These are phyloP conservation scores for Polytrichum formosum DNA, from an alignment of 225 moss, liverwort and hornwort species.

Conservation along the genomic window DNA sequence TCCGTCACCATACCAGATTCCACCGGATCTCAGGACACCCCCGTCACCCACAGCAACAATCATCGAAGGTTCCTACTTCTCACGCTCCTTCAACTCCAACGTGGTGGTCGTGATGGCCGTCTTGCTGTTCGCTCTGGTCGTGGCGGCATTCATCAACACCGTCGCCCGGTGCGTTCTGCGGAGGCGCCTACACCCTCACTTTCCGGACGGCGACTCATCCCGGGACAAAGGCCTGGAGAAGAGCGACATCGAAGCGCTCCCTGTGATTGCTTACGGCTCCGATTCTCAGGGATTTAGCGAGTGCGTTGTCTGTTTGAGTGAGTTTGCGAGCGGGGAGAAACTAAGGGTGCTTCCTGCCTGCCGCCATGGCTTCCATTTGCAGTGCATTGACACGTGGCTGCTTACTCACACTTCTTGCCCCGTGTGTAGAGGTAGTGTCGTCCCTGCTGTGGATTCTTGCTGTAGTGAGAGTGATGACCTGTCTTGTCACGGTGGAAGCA, in stretches of 20 bases:
- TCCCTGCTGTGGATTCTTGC: conserved; percentile 5
- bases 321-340: conserved; percentile 55
- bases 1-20: background rate
- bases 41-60: background rate
- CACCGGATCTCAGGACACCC: background rate
- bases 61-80: conserved; percentile 38
- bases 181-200: conserved; percentile 13
- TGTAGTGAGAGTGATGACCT: conserved; percentile 18
- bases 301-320: conserved; percentile 76
- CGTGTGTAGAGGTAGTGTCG: conserved; percentile 52
- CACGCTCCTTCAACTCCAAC: conserved; percentile 60
- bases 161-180: conserved; percentile 43
- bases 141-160: conserved; percentile 59
- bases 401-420: conserved; percentile 76
- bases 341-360: conserved; percentile 67
- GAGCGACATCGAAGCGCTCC: conserved; percentile 66
- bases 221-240: conserved; percentile 50
- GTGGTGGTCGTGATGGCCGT: conserved; percentile 61
- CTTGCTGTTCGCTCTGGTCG: conserved; percentile 55
- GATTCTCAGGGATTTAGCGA: conserved; percentile 44
- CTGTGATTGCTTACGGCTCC: conserved; percentile 54
- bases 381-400: conserved; percentile 77
- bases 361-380: conserved; percentile 74
- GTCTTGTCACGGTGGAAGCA: conserved; percentile 14
- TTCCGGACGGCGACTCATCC: conserved; percentile 6